A percentile compares a stretch with the other conserved stretches of the same genome.
Evolutionary conservation across 2,329 filamentous ascomycete genomes (phyloP).

Genomic region (Fusarium tricinctum): DNA sequence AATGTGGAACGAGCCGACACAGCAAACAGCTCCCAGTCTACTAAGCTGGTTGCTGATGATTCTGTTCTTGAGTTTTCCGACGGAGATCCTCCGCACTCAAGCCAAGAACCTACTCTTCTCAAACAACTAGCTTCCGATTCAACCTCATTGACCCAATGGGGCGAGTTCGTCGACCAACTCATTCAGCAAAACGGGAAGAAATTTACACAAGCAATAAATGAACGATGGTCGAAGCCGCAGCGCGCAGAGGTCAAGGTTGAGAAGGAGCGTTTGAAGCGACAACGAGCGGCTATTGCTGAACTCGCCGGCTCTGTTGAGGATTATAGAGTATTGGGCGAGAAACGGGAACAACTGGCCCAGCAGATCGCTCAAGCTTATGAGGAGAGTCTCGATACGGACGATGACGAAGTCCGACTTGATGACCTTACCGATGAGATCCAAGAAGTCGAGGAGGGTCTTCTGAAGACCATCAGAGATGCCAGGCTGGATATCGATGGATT

Average conservation of each 20-base stretch:
- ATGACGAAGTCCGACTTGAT: constrained; percentile 65
- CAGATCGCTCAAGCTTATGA: constrained; percentile 66
- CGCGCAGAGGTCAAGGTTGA: constrained; percentile 64
- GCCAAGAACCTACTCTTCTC: constrained; percentile 43
- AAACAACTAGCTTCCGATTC: constrained; percentile 51
- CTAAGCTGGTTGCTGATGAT: constrained; percentile 21
- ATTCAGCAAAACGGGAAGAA: constrained; percentile 63
- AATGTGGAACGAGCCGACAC: not conserved
- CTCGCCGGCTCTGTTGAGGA: constrained; percentile 59
- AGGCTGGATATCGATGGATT: constrained; percentile 61
- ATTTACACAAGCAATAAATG: constrained; percentile 63
- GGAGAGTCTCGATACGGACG: constrained; percentile 65
- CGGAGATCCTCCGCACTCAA: constrained; percentile 6
- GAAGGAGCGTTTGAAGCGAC: constrained; percentile 62
- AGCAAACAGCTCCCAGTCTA: constrained; percentile 24
- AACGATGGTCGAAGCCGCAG: constrained; percentile 61
- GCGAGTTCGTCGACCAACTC: constrained; percentile 57
- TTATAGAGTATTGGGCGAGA: constrained; percentile 59
- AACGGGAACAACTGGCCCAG: constrained; percentile 62
- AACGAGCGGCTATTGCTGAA: constrained; percentile 60
- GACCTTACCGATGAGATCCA: constrained; percentile 62
- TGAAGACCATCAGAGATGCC: constrained; percentile 58
- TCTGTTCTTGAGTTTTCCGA: not conserved
- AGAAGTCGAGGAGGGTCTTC: constrained; percentile 59
- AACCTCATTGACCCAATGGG: constrained; percentile 54